Percentiles rank a stretch among this genome's conserved stretches.
These are phyloP conservation scores for Annulohypoxylon bovei DNA, from an alignment of 495 filamentous ascomycete species.

Conservation along the genomic window DNA sequence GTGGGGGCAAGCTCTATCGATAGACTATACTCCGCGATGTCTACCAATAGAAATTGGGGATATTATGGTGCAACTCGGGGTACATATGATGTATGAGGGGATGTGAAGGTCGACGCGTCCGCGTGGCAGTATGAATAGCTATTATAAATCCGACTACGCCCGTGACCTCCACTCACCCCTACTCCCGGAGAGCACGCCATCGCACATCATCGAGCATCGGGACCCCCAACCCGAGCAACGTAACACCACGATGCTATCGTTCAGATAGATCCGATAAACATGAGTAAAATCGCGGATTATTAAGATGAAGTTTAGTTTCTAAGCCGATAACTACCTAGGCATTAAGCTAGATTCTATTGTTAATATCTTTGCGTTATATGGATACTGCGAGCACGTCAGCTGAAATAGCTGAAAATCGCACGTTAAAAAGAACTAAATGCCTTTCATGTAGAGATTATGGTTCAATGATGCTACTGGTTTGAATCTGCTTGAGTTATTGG, in stretches of 20 bases:
- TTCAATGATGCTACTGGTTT: background rate
- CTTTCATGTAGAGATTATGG: background rate
- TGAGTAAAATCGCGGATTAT: background rate
- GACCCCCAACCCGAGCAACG: conserved; percentile 8
- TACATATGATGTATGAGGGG: conserved; percentile 33
- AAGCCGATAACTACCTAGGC: background rate
- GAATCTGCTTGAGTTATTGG: background rate
- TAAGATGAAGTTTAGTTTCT: background rate
- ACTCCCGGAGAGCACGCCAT: conserved; percentile 51
- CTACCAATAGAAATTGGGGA: conserved; percentile 27
- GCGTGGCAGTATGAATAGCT: background rate
- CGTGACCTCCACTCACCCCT: conserved; percentile 5
- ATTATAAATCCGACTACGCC: background rate
- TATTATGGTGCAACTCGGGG: conserved; percentile 35
- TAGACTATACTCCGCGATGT: conserved; percentile 28
- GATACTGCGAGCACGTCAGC: background rate
- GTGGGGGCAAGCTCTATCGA: conserved; percentile 21
- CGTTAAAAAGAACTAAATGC: conserved; percentile 6
- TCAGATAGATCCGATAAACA: conserved; percentile 8
- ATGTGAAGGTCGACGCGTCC: conserved; percentile 6
- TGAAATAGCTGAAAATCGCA: background rate
- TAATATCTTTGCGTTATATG: conserved; percentile 6
- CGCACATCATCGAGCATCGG: conserved; percentile 38
- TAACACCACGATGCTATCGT: conserved; percentile 6
- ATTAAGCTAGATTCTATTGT: background rate